Conservation (phyloP, 2,329 filamentous ascomycete species). For the Penicillium sp. region DNA sequence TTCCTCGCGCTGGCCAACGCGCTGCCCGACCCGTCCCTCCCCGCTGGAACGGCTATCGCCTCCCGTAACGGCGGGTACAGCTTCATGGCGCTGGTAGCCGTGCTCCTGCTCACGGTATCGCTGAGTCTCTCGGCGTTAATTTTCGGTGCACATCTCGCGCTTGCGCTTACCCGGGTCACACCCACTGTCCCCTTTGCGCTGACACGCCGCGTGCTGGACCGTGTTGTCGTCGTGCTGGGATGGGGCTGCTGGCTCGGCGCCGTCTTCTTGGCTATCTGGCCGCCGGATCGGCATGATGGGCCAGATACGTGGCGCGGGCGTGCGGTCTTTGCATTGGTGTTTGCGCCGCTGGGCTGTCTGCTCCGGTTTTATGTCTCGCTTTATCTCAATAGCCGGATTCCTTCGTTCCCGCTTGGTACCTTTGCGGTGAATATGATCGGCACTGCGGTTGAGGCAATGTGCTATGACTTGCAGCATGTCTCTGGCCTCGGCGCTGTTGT, state of each 20-base stretch:
- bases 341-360: conserved; percentile 77
- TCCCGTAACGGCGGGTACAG: conserved; percentile 71
- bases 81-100: conserved; percentile 74
- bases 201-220: conserved; percentile 63
- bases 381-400: conserved; percentile 63
- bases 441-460: conserved; percentile 69
- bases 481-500: conserved; percentile 45
- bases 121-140: conserved; percentile 68
- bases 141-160: conserved; percentile 71
- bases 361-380: conserved; percentile 70
- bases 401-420: conserved; percentile 78
- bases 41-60: conserved; percentile 34
- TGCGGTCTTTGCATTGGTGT: conserved; percentile 72
- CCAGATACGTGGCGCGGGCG: conserved; percentile 68
- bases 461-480: conserved; percentile 73
- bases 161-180: conserved; percentile 56
- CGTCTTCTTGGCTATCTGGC: conserved; percentile 67
- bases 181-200: conserved; percentile 60
- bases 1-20: conserved; percentile 79
- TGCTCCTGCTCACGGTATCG: conserved; percentile 68
- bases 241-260: conserved; percentile 76
- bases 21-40: conserved; percentile 54
- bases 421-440: conserved; percentile 79
- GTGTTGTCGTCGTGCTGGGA: conserved; percentile 60
- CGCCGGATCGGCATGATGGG: conserved; percentile 54